Evolutionary conservation across 805 yeast genomes (phyloP), one percentile per base, ranked within the genome.

Genomic region (Torulaspora gathmanii): DNA sequence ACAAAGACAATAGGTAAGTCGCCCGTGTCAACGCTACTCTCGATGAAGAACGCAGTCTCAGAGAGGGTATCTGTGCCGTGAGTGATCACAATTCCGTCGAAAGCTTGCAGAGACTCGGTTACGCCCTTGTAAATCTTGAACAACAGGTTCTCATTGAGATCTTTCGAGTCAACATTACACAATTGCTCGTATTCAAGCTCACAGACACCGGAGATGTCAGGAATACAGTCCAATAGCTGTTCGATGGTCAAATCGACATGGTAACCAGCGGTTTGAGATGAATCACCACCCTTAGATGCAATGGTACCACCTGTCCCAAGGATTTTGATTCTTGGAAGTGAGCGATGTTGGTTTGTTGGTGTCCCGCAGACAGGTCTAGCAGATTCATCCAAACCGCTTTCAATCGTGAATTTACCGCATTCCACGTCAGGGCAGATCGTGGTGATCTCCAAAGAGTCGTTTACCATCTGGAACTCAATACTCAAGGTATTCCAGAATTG

Each of bases 1-100:
- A 84, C 81, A 60, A 82, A 67, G 4, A 81, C 86, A 42, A 82
- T 75, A 3, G 86, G 86, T 45, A 79, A 62, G 27, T 69, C 70
- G 49, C 72, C 72, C 45, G 65, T 55, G 44, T 69, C 70, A 37
- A 71, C 62, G 4, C 73, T 67, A 42, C 74, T 64, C 49, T 80
- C 83, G 29, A 80, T 63, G 59, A 80, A 80, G 57, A 80, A 80
- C 0, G 84, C 78, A 6, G 86, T 80, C 58, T 80, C 86, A 41
- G 82, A 80, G 68, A 79, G 70, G 1, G 85, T 77, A 55, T 80
- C 86, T 6, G 86, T 80, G n/a, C 86, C 86, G 59, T 80, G 86
- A 1, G 85, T 80, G 30, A 80, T 75, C 34, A 80, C 85, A 15
- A 79, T 72, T 33, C 84, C 85, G 54, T 78, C 79, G 50, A 70